Base-by-base conservation (phyloP, 2,329 filamentous ascomycete genomes). In the Pestalotiopsis sp. region DNA sequence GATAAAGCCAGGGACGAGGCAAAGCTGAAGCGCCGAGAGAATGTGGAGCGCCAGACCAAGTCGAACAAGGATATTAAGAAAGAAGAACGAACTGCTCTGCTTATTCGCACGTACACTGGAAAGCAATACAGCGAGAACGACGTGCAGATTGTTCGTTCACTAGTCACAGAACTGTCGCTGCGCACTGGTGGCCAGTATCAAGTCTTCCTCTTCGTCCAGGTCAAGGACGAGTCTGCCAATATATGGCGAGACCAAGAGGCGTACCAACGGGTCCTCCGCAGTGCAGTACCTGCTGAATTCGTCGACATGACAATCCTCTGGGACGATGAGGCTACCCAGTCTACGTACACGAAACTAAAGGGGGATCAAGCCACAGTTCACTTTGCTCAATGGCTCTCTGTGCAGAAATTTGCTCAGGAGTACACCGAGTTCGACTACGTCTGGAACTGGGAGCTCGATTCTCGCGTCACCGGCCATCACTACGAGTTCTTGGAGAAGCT, bases 391-490 rank as follows among this genome's bases (percentile, higher is more conserved):
- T 93, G 91, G 84, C 85, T 93, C 72, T 91, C 91, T 5, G 85
- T 94, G 2, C 92, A 94, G 76, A 91, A 91, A 80, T 94, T 95
- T 76, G 89, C 89, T 69, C 86, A 92, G 74, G 91, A 92, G 64
- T 91, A 94, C 74, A 92, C 92, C 0, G 90, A 95, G 74, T 96
- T 93, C 72, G 92, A 95, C 73, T 94, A 88, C 74, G 86, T 94
- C 73, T 96, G 93, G 92, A 95, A 95, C 78, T 95, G 92, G 93
- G 93, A 96, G 77, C 92, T 94, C 81, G 93, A 96, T 76, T 90
- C 91, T 40, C 87, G 93, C 62, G 92, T 92, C 75, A 93, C 90
- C 0, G 93, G 93, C 9, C 92, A 96, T 71, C 91, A 94, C 80
- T 95, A 95, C 79, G 91, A 95, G 73, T 88, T 95, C 72, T 87